A percentile compares a stretch with the other conserved stretches of the same genome.
Conservation (phyloP, 495 filamentous ascomycete species). For the Penicillium steckii region DNA sequence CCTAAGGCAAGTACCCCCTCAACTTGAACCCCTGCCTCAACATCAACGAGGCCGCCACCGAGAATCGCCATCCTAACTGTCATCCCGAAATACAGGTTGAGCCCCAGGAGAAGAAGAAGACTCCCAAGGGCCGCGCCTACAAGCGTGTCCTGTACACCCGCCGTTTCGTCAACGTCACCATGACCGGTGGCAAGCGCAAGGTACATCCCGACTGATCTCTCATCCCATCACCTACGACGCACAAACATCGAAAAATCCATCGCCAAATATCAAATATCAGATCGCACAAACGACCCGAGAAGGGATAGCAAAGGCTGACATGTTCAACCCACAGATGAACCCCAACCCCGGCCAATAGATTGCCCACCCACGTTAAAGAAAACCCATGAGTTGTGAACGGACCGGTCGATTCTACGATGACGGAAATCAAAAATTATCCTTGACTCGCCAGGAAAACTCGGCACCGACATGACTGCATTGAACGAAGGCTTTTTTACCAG, state of each 20-base stretch:
- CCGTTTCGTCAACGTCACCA: conserved; percentile 98
- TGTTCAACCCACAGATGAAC: conserved; percentile 33
- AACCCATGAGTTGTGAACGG: conserved; percentile 23
- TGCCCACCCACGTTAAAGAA: conserved; percentile 24
- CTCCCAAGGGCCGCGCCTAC: conserved; percentile 96
- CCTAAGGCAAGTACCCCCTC: conserved; percentile 65
- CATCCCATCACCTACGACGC: conserved; percentile 7
- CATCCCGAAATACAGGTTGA: conserved; percentile 35
- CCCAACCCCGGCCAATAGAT: conserved; percentile 38
- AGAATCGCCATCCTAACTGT: conserved; percentile 22
- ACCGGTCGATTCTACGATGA: conserved; percentile 27
- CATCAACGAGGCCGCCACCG: conserved; percentile 6
- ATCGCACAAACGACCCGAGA: not conserved
- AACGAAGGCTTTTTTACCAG: conserved; percentile 28
- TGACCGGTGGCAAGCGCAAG: conserved; percentile 99
- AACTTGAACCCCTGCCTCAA: conserved; percentile 1
- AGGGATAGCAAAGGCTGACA: conserved; percentile 22
- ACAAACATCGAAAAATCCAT: conserved; percentile 1
- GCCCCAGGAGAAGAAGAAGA: conserved; percentile 48
- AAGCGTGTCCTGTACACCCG: conserved; percentile 97
- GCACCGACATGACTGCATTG: conserved; percentile 23
- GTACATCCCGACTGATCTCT: conserved; percentile 47
- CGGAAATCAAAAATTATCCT: conserved; percentile 15
- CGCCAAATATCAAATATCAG: too few species aligned
- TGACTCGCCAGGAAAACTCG: conserved; percentile 18